A percentile compares a stretch with the other conserved stretches of the same genome.
These are phyloP conservation scores for Aotearoamyces nothofagi DNA, from an alignment of 2,329 filamentous ascomycete genomes.

Conservation along the genomic window DNA sequence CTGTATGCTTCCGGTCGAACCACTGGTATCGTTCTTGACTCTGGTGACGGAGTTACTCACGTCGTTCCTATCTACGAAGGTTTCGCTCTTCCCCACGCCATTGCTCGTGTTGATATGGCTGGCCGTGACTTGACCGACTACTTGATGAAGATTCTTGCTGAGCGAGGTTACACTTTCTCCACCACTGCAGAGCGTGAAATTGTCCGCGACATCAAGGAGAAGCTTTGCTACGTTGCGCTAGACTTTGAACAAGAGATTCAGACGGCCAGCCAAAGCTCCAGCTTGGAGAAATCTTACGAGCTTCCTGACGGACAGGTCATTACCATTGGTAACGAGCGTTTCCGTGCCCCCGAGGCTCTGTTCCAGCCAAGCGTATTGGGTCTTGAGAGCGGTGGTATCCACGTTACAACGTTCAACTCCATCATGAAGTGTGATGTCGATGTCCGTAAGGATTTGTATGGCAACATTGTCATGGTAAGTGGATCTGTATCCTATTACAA, in stretches of 20 bases:
- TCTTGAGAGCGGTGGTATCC: constrained; percentile 97
- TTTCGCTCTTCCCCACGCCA: constrained; percentile 99
- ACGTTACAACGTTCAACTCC: constrained; percentile 99
- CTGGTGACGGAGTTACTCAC: constrained; percentile 99
- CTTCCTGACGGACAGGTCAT: constrained; percentile 98
- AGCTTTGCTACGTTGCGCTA: constrained; percentile 99
- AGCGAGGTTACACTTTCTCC: constrained; percentile 99
- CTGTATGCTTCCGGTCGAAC: constrained; percentile 99
- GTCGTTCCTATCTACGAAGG: constrained; percentile 99
- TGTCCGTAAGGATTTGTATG: constrained; percentile 99
- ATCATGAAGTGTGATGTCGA: constrained; percentile 99
- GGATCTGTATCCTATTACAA: constrained; percentile 5
- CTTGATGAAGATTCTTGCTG: constrained; percentile 99
- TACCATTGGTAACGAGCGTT: constrained; percentile 99
- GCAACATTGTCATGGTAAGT: constrained; percentile 99
- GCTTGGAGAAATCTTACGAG: constrained; percentile 99
- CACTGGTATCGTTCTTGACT: constrained; percentile 99
- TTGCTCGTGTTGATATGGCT: constrained; percentile 99
- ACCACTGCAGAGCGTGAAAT: constrained; percentile 99
- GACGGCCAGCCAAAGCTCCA: constrained; percentile 97
- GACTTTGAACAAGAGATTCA: constrained; percentile 99
- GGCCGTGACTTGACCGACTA: constrained; percentile 99
- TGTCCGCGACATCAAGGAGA: constrained; percentile 99
- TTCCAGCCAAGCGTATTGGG: constrained; percentile 98
- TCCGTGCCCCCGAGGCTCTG: constrained; percentile 98